Evolutionary conservation across 2,329 filamentous ascomycete species (phyloP).

Genomic region (Cercospora janseana): DNA sequence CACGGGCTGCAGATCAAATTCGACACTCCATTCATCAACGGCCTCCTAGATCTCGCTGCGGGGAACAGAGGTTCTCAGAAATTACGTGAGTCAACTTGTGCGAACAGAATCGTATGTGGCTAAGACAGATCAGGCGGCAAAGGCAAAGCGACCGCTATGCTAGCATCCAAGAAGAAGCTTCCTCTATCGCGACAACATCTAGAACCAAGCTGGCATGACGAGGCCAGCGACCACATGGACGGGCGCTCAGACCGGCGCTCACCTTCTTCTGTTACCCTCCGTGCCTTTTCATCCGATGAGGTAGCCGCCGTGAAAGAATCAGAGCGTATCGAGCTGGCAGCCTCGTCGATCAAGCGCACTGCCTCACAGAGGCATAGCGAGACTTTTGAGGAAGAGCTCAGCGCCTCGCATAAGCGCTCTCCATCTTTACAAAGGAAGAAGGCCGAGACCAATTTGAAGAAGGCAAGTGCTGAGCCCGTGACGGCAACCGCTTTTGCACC

Average conservation of each 20-base stretch:
- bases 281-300: neutral
- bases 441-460: conserved; percentile 6
- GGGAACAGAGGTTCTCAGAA: too few species aligned
- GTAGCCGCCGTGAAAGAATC: neutral
- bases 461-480: neutral
- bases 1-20: too few species aligned
- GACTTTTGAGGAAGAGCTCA: neutral
- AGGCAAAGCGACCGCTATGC: too few species aligned
- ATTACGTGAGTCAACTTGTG: too few species aligned
- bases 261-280: neutral
- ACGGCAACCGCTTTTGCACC: neutral
- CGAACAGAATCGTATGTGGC: too few species aligned
- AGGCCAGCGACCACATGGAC: neutral
- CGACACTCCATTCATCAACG: too few species aligned
- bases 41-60: too few species aligned
- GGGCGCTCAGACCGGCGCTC: neutral
- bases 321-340: neutral
- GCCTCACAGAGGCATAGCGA: conserved; percentile 5
- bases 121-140: too few species aligned
- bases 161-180: neutral
- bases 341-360: conserved; percentile 6
- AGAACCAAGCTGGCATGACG: neutral
- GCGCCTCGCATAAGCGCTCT: neutral
- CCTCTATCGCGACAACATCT: neutral
- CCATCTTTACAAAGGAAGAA: conserved; percentile 1